These are phyloP conservation scores for Neonectria punicea DNA, from an alignment of 2,329 filamentous ascomycete species.

Conservation along the genomic window DNA sequence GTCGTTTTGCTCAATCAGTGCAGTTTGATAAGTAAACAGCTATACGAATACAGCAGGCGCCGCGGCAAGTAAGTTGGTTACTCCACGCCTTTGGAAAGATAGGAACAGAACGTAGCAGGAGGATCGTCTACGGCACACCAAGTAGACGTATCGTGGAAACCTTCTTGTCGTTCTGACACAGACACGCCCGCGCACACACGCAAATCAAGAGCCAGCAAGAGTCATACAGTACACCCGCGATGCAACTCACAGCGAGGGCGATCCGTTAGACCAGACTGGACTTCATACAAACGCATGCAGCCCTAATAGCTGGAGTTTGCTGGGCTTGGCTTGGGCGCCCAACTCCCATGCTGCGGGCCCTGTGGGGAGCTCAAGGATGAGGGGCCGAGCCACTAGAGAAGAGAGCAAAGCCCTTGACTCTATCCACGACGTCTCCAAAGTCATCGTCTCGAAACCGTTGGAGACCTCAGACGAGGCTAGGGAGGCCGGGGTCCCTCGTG, in stretches of 20 bases:
- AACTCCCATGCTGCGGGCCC: not conserved
- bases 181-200: not conserved
- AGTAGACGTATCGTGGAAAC: not conserved
- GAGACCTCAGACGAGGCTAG: not conserved
- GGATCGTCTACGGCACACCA: not conserved
- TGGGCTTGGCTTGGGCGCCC: not conserved
- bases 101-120: not conserved
- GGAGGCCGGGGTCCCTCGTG: slow-evolving; percentile 18
- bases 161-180: not conserved
- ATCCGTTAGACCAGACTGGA: slow-evolving; percentile 7
- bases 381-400: no score
- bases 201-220: not conserved
- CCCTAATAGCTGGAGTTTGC: slow-evolving; percentile 13
- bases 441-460: slow-evolving; percentile 5
- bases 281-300: slow-evolving; percentile 19
- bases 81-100: not conserved
- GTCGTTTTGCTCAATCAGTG: slow-evolving; percentile 8
- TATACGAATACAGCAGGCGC: not conserved
- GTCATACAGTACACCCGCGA: slow-evolving; percentile 8
- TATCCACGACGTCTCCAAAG: slow-evolving; percentile 10
- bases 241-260: slow-evolving; percentile 21
- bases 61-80: not conserved
- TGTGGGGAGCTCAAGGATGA: not conserved
- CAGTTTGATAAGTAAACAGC: slow-evolving; percentile 10
- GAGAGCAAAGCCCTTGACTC: not conserved